Evolutionary conservation across 768 basidiomycete species (phyloP).

Genomic region (Termitomyces sp.): DNA sequence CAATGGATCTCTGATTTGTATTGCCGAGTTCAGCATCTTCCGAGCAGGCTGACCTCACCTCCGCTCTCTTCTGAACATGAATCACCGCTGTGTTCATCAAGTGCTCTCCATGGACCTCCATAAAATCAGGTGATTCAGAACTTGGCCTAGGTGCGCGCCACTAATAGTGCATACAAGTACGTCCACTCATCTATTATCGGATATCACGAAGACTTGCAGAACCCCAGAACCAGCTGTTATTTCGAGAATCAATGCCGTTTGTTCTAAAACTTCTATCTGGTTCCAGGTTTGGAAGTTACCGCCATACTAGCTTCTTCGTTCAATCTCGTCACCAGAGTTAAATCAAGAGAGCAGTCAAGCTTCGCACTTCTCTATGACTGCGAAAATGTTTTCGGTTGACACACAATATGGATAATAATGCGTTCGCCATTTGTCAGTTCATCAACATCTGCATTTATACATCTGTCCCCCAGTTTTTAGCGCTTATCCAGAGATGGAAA

Average conservation of each 20-base stretch:
- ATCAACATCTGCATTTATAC: background rate
- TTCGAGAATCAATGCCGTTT: background rate
- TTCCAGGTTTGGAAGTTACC: background rate
- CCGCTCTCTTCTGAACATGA: slow-evolving; percentile 2
- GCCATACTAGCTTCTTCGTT: too few relatives aligned
- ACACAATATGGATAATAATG: background rate
- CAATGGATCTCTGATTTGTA: too few relatives aligned
- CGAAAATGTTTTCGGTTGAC: background rate
- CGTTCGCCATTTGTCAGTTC: background rate
- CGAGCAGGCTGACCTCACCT: background rate
- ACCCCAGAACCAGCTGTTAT: background rate
- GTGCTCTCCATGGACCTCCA: background rate
- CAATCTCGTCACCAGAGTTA: background rate
- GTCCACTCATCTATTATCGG: background rate
- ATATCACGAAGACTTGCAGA: background rate
- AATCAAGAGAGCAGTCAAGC: background rate
- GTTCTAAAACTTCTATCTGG: too few relatives aligned
- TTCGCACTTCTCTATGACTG: background rate
- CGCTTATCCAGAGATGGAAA: background rate
- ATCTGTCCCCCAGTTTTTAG: background rate
- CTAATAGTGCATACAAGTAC: background rate
- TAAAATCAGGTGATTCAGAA: background rate
- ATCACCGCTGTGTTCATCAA: too few relatives aligned
- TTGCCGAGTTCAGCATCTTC: too few relatives aligned
- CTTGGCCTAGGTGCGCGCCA: background rate